phyloP scores from a whole-genome alignment of 2,329 filamentous ascomycete species.

The Thermomyces lanuginosus region DNA sequence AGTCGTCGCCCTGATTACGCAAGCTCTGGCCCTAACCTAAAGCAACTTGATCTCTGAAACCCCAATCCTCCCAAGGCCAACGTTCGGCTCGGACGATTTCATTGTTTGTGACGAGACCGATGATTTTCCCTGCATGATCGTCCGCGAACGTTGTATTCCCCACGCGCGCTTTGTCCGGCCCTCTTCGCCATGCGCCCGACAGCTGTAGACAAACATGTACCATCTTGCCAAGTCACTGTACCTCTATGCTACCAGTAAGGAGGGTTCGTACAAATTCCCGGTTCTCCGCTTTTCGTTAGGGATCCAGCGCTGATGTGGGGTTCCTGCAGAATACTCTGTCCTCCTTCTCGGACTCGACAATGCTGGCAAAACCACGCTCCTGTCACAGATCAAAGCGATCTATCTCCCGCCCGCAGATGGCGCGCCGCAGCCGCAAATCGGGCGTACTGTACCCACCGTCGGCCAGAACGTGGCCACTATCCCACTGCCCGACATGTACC shows the following conservation, averaged over 20 bases:
- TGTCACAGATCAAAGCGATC: constrained; percentile 86
- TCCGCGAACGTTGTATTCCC: too few species aligned
- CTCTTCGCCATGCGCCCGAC: constrained; percentile 6
- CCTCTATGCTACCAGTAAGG: constrained; percentile 89
- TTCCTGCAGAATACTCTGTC: constrained; percentile 69
- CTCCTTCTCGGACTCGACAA: constrained; percentile 95
- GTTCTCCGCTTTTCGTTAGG: background rate
- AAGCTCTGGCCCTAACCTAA: too few species aligned
- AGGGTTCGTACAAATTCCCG: constrained; percentile 42
- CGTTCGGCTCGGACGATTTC: too few species aligned
- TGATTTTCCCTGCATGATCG: too few species aligned
- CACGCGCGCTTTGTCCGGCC: background rate
- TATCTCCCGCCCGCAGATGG: constrained; percentile 37
- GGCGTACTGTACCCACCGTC: constrained; percentile 87
- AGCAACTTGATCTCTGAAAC: too few species aligned
- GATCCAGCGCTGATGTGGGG: background rate
- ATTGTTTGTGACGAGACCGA: too few species aligned
- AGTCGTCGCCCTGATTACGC: too few species aligned
- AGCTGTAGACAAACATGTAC: constrained; percentile 48
- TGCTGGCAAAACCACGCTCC: constrained; percentile 93
- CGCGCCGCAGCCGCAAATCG: constrained; percentile 39
- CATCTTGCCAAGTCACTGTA: constrained; percentile 92
- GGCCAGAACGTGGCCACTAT: constrained; percentile 94
- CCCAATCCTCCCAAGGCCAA: too few species aligned
- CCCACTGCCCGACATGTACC: constrained; percentile 79